Evolutionary conservation across 78 protist species (phyloP).

Genomic region (Dictyostelium firmibasis): DNA sequence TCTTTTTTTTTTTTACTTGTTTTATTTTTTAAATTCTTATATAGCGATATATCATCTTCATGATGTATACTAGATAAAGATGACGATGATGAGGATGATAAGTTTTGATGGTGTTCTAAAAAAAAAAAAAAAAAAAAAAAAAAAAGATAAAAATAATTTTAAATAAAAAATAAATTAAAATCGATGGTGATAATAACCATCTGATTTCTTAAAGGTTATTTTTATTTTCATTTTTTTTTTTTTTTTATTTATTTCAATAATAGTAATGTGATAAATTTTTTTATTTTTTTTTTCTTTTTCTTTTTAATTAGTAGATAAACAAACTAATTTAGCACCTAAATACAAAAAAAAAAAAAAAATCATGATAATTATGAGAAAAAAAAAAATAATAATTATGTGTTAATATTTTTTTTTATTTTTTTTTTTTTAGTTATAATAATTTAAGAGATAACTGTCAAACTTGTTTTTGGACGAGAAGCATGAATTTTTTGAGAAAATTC

Average conservation of each 20-base stretch:
- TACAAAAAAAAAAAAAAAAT: not conserved
- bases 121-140: not conserved
- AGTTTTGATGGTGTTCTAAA: not conserved
- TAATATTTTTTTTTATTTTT: not conserved
- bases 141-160: not conserved
- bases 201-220: not conserved
- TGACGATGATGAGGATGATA: not conserved
- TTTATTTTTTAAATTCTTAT: not conserved
- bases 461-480: constrained; percentile 39
- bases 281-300: no score
- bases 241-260: not conserved
- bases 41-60: not conserved
- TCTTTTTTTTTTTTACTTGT: not conserved
- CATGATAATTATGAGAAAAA: no score
- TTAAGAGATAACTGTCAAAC: constrained; percentile 20
- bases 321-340: no score
- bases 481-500: constrained; percentile 16
- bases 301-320: no score
- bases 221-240: not conserved
- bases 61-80: not conserved
- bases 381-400: not conserved
- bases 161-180: no score
- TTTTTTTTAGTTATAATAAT: not conserved
- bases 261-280: no score
- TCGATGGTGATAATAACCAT: no score